Base-by-base conservation (phyloP, 495 filamentous ascomycete species). In the Recurvomyces mirabilis region DNA sequence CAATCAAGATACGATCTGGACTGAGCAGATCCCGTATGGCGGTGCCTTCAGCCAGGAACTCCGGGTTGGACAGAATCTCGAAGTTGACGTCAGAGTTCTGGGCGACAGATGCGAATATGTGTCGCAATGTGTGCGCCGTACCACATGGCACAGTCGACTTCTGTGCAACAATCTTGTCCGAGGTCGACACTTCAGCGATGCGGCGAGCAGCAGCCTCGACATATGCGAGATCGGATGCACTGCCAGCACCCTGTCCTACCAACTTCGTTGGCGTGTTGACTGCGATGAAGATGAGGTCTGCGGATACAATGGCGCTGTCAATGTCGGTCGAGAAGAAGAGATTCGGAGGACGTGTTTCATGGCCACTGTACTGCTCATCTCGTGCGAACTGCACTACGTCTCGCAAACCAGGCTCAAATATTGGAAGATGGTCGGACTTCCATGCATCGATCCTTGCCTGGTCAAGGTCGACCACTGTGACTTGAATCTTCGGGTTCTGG, bases 231-330 rank as follows among this genome's bases (percentile, higher is more conserved):
- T 89, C 79, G 6, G 79, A 81, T 12, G 84, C 84, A 40, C 67
- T 67, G 4, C 82, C 84, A 3, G 79, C 76, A 1, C 84, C 84
- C 7, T 77, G 53, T 12, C 84, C 84, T 20, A 69, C 72, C 14
- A 60, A 70, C 60, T 88, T 88, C 3, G 84, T 87, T 5, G 84
- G 84, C 0, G 84, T 93, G 56, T 87, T 84, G 26, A 93, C 85
- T 5, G 79, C 74, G 40, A 89, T 74, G 46, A 93, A 75, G 47
- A 89, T 71, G 28, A 89, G 66, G 52, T 89, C 83, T 1, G 85
- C 82, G 26, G 77, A 70, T 9, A 61, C 58, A 23, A 93, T 80
- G 13, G 66, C 69, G 22, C 60, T 64, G 19, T 68, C 69, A 2
- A 84, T 66, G 30, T 82, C 68, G 20, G 72, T 78, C 3, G 82